These are phyloP conservation scores for Phyllosticta paracitricarpa DNA, from an alignment of 2,329 filamentous ascomycete genomes.

Conservation along the genomic window DNA sequence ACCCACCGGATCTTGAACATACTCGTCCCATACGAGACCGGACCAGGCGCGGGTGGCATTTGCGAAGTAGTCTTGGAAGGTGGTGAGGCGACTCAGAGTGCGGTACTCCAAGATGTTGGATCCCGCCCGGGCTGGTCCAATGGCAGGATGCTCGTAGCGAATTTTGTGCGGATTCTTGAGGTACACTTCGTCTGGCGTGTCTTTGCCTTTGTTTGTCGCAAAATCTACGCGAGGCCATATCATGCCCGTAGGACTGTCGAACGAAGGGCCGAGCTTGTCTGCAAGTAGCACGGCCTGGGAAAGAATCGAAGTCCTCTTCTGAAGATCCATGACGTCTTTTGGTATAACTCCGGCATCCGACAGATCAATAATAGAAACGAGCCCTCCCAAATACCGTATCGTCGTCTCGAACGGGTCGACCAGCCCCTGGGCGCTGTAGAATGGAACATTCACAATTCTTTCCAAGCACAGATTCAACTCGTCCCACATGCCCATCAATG, in stretches of 20 bases:
- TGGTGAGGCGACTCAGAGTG: slow-evolving; percentile 31
- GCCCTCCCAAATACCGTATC: slow-evolving; percentile 30
- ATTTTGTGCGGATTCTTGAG: slow-evolving; percentile 21
- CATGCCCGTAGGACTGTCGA: slow-evolving; percentile 32
- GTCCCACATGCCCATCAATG: slow-evolving; percentile 33
- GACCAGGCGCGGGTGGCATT: slow-evolving; percentile 36
- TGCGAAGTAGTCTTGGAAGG: slow-evolving; percentile 28
- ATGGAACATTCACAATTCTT: slow-evolving; percentile 30
- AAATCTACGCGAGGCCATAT: slow-evolving; percentile 38
- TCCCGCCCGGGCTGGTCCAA: slow-evolving; percentile 33
- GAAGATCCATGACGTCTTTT: slow-evolving; percentile 19
- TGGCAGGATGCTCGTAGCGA: slow-evolving; percentile 25
- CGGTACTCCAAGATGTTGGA: slow-evolving; percentile 37
- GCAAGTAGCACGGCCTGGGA: slow-evolving; percentile 29
- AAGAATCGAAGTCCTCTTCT: slow-evolving; percentile 25
- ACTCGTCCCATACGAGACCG: slow-evolving; percentile 35
- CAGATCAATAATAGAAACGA: slow-evolving; percentile 31
- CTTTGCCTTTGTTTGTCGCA: slow-evolving; percentile 20
- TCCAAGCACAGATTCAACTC: slow-evolving; percentile 31
- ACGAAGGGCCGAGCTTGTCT: slow-evolving; percentile 28
- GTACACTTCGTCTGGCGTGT: slow-evolving; percentile 22
- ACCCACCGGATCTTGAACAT: slow-evolving; percentile 29
- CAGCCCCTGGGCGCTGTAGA: slow-evolving; percentile 22
- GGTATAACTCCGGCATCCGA: slow-evolving; percentile 32
- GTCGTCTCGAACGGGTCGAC: slow-evolving; percentile 35